phyloP scores from a whole-genome alignment of 306 rosid species.

The Begonia loranthoides region DNA sequence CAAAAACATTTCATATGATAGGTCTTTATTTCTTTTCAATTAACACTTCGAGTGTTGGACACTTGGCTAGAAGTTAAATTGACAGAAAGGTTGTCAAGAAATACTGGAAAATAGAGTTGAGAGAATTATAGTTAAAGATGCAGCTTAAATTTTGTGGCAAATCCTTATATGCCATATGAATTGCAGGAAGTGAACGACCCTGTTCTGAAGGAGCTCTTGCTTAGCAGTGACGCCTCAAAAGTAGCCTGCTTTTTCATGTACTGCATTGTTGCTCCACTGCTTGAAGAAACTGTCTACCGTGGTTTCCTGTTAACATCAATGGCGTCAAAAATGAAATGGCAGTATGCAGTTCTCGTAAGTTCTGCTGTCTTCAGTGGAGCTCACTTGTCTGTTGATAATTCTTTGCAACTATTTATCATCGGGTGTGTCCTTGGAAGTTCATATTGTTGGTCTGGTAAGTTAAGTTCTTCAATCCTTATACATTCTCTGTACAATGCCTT shows the following conservation, averaged over 20 bases:
- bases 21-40: too few species aligned
- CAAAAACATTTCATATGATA: too few species aligned
- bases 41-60: too few species aligned
- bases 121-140: too few species aligned
- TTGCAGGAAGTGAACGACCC: slow-evolving; percentile 51
- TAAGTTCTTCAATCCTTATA: slow-evolving; percentile 40
- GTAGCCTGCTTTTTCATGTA: slow-evolving; percentile 38
- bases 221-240: slow-evolving; percentile 33
- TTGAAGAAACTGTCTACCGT: slow-evolving; percentile 68
- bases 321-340: slow-evolving; percentile 55
- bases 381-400: slow-evolving; percentile 64
- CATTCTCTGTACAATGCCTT: slow-evolving; percentile 76
- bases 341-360: slow-evolving; percentile 48
- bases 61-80: too few species aligned
- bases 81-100: too few species aligned
- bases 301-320: slow-evolving; percentile 65
- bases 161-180: slow-evolving; percentile 1
- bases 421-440: slow-evolving; percentile 71
- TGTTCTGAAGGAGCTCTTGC: slow-evolving; percentile 50
- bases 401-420: slow-evolving; percentile 51
- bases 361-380: slow-evolving; percentile 55
- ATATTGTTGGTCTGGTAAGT: slow-evolving; percentile 64
- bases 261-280: slow-evolving; percentile 52
- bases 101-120: too few species aligned
- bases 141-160: too few species aligned